Evolutionary conservation across 2,329 filamentous ascomycete genomes (phyloP).

Genomic region (Penicillium brevicompactum): DNA sequence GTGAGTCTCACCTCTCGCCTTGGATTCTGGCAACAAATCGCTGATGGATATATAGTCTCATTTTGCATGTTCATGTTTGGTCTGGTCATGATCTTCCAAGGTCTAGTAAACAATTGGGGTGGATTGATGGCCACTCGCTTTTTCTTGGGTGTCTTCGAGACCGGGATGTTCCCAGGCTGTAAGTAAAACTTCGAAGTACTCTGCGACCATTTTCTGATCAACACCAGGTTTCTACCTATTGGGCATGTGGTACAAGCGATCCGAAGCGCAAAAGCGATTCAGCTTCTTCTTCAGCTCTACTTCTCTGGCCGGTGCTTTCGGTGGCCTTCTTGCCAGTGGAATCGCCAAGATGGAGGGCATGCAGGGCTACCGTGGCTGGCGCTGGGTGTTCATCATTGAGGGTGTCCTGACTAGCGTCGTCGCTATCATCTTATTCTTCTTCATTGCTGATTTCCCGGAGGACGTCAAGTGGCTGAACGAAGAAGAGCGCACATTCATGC

Average conservation of each 20-base stretch:
- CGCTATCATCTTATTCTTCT: conserved; percentile 62
- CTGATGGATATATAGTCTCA: conserved; percentile 51
- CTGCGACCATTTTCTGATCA: background rate
- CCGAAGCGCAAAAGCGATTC: conserved; percentile 87
- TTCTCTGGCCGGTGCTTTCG: conserved; percentile 63
- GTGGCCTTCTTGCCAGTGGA: conserved; percentile 62
- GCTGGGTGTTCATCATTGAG: conserved; percentile 62
- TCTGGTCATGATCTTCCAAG: conserved; percentile 73
- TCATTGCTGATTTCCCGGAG: conserved; percentile 74
- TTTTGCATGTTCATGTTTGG: conserved; percentile 85
- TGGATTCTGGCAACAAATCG: background rate
- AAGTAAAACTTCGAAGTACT: conserved; percentile 34
- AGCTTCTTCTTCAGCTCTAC: conserved; percentile 87
- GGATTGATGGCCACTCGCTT: conserved; percentile 80
- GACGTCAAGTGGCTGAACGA: conserved; percentile 70
- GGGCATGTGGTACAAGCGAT: conserved; percentile 80
- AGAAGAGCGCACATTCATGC: conserved; percentile 69
- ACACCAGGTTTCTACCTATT: conserved; percentile 61
- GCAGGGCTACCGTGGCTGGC: conserved; percentile 59
- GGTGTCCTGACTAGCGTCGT: conserved; percentile 65
- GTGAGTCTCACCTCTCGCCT: conserved; percentile 33
- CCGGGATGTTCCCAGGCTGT: conserved; percentile 71
- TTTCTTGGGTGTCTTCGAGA: conserved; percentile 78
- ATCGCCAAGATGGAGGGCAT: conserved; percentile 60
- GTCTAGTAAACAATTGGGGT: conserved; percentile 73